Evolutionary conservation across 2,329 filamentous ascomycete species (phyloP).

Genomic region (Mycogone perniciosa): DNA sequence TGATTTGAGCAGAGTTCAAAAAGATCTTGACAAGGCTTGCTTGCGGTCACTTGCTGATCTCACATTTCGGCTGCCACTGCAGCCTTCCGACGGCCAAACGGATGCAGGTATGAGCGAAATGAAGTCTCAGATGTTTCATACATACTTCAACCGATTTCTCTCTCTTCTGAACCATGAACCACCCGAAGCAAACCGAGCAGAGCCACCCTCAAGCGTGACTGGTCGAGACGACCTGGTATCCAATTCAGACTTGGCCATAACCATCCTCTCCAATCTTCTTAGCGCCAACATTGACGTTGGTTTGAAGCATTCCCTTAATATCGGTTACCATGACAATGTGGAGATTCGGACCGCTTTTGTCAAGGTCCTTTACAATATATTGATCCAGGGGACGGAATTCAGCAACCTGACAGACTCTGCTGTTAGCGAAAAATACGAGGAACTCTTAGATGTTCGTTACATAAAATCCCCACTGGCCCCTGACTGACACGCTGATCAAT

Average conservation of each 20-base stretch:
- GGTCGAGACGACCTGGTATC: slow-evolving; percentile 48
- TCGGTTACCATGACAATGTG: slow-evolving; percentile 64
- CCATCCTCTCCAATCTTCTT: slow-evolving; percentile 60
- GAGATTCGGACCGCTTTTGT: slow-evolving; percentile 65
- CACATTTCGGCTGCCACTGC: slow-evolving; percentile 59
- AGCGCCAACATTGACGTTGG: slow-evolving; percentile 68
- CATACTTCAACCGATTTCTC: slow-evolving; percentile 64
- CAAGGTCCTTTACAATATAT: slow-evolving; percentile 62
- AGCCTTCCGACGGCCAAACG: slow-evolving; percentile 58
- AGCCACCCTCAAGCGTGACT: slow-evolving; percentile 26
- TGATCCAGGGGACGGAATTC: slow-evolving; percentile 66
- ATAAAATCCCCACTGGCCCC: neutral
- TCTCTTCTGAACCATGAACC: slow-evolving; percentile 57
- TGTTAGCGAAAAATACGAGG: slow-evolving; percentile 62
- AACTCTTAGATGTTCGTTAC: slow-evolving; percentile 46
- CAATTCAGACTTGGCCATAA: slow-evolving; percentile 58
- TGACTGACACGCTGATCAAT: neutral
- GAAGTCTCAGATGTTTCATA: slow-evolving; percentile 65
- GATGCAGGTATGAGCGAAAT: slow-evolving; percentile 62
- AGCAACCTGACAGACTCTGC: slow-evolving; percentile 60
- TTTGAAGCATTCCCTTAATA: slow-evolving; percentile 61
- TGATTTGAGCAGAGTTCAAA: slow-evolving; percentile 52
- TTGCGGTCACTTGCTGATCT: slow-evolving; percentile 59
- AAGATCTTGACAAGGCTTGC: slow-evolving; percentile 60
- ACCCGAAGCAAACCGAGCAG: slow-evolving; percentile 30